These are phyloP conservation scores for Phalaenopsis equestris DNA, from an alignment of 106 monocot genomes.

Conservation along the genomic window DNA sequence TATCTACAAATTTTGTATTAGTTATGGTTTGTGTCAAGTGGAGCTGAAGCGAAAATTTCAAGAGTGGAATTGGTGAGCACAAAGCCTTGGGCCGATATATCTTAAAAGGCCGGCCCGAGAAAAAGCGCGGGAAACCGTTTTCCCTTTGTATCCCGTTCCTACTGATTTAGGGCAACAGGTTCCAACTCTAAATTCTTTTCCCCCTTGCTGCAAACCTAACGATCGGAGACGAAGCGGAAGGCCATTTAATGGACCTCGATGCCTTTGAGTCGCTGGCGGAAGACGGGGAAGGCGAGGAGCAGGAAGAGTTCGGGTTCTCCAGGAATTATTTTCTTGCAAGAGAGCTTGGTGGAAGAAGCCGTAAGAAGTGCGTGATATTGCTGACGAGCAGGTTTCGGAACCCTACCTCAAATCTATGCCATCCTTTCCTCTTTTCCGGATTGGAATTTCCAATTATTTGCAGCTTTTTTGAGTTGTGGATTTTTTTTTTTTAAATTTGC, in stretches of 20 bases:
- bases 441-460: background rate
- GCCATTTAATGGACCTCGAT: background rate
- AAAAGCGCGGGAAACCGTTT: no score
- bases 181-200: background rate
- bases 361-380: constrained; percentile 48
- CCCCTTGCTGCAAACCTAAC: background rate
- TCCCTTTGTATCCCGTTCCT: no score
- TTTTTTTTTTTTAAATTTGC: constrained; percentile 1
- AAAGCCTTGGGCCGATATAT: no score
- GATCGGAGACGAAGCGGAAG: background rate
- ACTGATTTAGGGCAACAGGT: background rate
- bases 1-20: no score
- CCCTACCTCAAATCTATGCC: background rate
- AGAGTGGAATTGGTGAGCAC: no score
- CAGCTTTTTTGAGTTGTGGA: background rate
- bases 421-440: background rate
- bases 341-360: constrained; percentile 35
- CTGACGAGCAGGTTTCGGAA: constrained; percentile 60
- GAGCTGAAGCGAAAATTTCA: no score
- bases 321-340: constrained; percentile 86
- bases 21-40: no score
- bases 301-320: constrained; percentile 75
- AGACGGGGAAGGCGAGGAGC: constrained; percentile 35
- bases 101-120: no score
- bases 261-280: background rate